Base-by-base conservation (phyloP, 169 alveolate species). In the Plasmodium knowlesi region DNA sequence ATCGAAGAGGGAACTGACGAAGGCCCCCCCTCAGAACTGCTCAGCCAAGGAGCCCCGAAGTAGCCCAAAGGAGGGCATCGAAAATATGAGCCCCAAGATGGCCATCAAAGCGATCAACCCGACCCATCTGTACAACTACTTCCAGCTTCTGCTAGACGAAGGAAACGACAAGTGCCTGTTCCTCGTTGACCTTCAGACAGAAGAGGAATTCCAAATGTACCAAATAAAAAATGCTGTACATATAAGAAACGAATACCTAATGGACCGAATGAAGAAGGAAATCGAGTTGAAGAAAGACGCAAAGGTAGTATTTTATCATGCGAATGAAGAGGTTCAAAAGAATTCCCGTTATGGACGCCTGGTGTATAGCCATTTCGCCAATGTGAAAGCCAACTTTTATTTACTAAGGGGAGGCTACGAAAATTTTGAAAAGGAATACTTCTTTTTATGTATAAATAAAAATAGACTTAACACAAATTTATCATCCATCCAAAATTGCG, bases 341-440 rank as follows among this genome's bases (percentile, higher is more conserved):
- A 2, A 71, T 32, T 1, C 10, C 67, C 39, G 22, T 53, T 81
- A 91, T 50, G 39, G 19, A 0, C 19, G 39, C 71, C 25, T 81
- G 1, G 25, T 91, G 25, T 50, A 28, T 41, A 25, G 14, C 30
- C 50, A 72, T 76, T 91, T 91, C 74, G 22, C 50, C 71, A 82
- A 91, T 30, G 39, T 50, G 37, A 81, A 91, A 81, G 90, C 92
- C 0, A 57, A 78, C 41, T 81, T 70, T 19, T 91, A 91, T 82
- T 70, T 91, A 72, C 83, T 91, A 82, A 91, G 82, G 54, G 95
- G 86, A 43, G 95, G 95, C 9, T 91, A 74, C 41, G 50, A 22
- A 71, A 71, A 82, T 46, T 91, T 81, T 71, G 85, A 91, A 91
- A 82, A 53, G 22, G 86, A 81, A 43, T 91, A 81, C 25, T 53